Evolutionary conservation across 768 basidiomycete genomes (phyloP).

Genomic region (Termitomyces sp.): DNA sequence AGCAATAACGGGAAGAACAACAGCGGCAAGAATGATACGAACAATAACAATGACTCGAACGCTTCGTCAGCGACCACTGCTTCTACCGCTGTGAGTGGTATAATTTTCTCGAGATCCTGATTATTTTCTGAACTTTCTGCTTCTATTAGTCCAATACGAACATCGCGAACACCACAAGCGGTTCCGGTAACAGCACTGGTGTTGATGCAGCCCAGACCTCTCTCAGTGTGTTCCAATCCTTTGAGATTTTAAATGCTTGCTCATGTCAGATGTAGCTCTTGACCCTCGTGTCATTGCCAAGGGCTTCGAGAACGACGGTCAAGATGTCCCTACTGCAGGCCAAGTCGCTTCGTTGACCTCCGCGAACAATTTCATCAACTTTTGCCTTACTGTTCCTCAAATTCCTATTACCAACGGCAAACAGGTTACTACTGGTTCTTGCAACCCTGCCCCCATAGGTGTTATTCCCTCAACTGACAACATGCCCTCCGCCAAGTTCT

Average conservation of each 20-base stretch:
- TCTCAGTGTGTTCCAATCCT: background rate
- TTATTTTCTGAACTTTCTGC: background rate
- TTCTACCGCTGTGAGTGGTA: background rate
- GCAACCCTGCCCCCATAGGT: constrained; percentile 30
- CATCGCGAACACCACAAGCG: background rate
- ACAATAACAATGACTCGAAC: constrained; percentile 3
- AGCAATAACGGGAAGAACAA: constrained; percentile 4
- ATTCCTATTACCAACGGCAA: constrained; percentile 51
- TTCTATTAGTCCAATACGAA: background rate
- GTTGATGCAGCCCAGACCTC: constrained; percentile 24
- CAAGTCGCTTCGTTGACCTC: constrained; percentile 40
- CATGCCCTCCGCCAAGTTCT: constrained; percentile 36
- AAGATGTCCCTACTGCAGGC: constrained; percentile 24
- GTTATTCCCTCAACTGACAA: constrained; percentile 36
- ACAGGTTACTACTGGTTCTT: constrained; percentile 21
- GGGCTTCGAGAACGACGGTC: constrained; percentile 23
- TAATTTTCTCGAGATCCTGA: too few species aligned
- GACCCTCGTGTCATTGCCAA: constrained; percentile 21
- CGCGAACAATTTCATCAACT: constrained; percentile 49
- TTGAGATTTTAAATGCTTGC: background rate
- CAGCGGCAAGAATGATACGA: constrained; percentile 6
- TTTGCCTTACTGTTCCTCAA: constrained; percentile 35
- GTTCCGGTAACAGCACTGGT: background rate
- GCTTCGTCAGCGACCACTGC: background rate
- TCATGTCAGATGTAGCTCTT: constrained; percentile 12